A percentile compares a stretch with the other conserved stretches of the same genome.
These are phyloP conservation scores for Lyophyllum semitale DNA, from an alignment of 768 basidiomycete species.

Conservation along the genomic window DNA sequence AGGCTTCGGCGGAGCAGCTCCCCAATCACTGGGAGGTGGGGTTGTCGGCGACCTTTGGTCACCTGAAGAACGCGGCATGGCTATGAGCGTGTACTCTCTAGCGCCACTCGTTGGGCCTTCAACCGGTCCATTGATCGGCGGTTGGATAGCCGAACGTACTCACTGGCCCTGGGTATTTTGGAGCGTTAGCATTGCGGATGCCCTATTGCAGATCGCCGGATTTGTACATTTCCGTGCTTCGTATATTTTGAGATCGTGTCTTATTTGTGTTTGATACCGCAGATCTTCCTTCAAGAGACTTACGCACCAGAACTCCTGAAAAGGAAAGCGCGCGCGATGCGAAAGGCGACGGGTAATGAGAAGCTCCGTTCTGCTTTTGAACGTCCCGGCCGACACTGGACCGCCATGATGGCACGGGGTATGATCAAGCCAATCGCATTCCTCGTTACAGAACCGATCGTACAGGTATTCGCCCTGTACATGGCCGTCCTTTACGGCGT, in stretches of 20 bases:
- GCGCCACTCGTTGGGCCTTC: conserved; percentile 52
- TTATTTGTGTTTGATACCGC: not conserved
- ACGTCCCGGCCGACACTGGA: conserved; percentile 40
- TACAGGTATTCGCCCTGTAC: conserved; percentile 60
- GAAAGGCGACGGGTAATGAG: conserved; percentile 30
- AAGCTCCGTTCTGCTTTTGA: conserved; percentile 45
- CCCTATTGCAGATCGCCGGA: conserved; percentile 45
- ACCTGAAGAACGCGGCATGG: conserved; percentile 53
- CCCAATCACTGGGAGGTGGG: conserved; percentile 62
- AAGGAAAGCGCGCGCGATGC: conserved; percentile 36
- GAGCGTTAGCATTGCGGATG: conserved; percentile 54
- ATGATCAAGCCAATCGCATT: conserved; percentile 61
- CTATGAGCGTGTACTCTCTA: conserved; percentile 53
- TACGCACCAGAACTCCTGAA: conserved; percentile 53
- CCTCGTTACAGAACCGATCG: conserved; percentile 57
- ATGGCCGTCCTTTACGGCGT: conserved; percentile 61
- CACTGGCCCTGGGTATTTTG: conserved; percentile 68
- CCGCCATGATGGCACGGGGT: conserved; percentile 43
- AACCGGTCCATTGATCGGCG: conserved; percentile 35
- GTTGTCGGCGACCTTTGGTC: conserved; percentile 54
- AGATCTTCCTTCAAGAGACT: conserved; percentile 37
- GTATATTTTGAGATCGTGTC: not conserved
- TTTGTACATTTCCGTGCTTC: conserved; percentile 37
- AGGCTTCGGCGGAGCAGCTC: conserved; percentile 66
- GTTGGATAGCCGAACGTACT: conserved; percentile 50